Evolutionary conservation across 1,284 basidiomycete species (phyloP).

Genomic region (Pseudozyma sp.): DNA sequence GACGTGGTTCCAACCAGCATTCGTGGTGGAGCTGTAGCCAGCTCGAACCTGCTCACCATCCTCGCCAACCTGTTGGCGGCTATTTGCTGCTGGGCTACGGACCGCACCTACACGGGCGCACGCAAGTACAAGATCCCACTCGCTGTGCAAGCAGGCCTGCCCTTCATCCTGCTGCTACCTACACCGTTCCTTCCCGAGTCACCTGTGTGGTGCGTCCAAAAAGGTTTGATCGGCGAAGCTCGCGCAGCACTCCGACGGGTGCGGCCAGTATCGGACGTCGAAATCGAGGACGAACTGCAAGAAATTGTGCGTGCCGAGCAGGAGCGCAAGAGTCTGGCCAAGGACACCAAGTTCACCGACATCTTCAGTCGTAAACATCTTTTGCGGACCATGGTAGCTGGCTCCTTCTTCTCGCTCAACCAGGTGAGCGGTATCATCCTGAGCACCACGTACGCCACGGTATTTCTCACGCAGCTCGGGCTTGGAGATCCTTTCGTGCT

Average conservation of each 20-base stretch:
- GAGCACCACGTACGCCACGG: conserved; percentile 56
- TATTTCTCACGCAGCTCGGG: conserved; percentile 55
- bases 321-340: conserved; percentile 41
- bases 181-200: conserved; percentile 53
- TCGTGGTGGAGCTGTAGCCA: conserved; percentile 53
- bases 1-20: conserved; percentile 56
- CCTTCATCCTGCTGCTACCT: conserved; percentile 40
- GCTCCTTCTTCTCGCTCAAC: conserved; percentile 59
- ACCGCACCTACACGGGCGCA: conserved; percentile 30
- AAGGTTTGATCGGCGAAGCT: conserved; percentile 54
- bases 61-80: conserved; percentile 51
- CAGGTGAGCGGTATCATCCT: conserved; percentile 60
- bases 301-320: conserved; percentile 50
- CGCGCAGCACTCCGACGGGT: conserved; percentile 39
- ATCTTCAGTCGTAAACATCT: conserved; percentile 53
- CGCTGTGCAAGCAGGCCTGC: conserved; percentile 48
- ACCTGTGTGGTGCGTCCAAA: conserved; percentile 54
- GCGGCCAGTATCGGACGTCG: conserved; percentile 38
- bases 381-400: conserved; percentile 53
- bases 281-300: conserved; percentile 51
- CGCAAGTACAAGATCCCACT: conserved; percentile 52
- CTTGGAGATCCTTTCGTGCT: conserved; percentile 53
- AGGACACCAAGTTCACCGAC: conserved; percentile 49
- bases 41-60: conserved; percentile 56
- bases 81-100: conserved; percentile 45